These are phyloP conservation scores for Pugionium dolabratum DNA, from an alignment of 345 rosid species.

Conservation along the genomic window DNA sequence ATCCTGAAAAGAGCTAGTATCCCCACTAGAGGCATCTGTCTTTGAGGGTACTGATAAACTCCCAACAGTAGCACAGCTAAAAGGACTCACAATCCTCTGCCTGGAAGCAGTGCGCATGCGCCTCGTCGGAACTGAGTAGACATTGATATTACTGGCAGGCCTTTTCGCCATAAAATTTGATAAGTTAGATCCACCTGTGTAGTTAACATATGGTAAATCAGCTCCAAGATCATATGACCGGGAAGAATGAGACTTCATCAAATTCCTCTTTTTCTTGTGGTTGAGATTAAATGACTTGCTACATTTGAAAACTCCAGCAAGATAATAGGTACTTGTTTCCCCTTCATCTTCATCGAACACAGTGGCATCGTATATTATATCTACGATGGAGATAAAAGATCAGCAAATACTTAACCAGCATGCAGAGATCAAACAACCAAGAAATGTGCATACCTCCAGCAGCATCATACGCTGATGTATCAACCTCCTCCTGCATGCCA, in stretches of 20 bases:
- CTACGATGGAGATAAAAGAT: slow-evolving; percentile 45
- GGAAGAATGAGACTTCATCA: slow-evolving; percentile 51
- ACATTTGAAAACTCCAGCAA: slow-evolving; percentile 61
- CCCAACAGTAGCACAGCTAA: slow-evolving; percentile 57
- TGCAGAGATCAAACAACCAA: slow-evolving; percentile 28
- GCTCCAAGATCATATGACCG: slow-evolving; percentile 64
- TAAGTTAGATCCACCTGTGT: slow-evolving; percentile 53
- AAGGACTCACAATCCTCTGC: slow-evolving; percentile 71
- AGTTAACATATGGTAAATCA: slow-evolving; percentile 58
- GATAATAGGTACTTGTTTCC: slow-evolving; percentile 72
- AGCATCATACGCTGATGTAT: slow-evolving; percentile 68
- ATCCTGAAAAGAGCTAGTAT: slow-evolving; percentile 94
- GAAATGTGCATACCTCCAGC: slow-evolving; percentile 60
- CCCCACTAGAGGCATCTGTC: slow-evolving; percentile 97
- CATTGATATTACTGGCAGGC: slow-evolving; percentile 59
- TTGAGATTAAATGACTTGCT: slow-evolving; percentile 55
- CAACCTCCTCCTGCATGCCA: slow-evolving; percentile 84
- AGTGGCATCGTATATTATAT: slow-evolving; percentile 57
- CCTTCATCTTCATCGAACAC: slow-evolving; percentile 84
- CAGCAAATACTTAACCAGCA: slow-evolving; percentile 30
- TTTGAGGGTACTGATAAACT: slow-evolving; percentile 51
- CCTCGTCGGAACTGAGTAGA: slow-evolving; percentile 78
- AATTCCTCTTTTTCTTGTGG: slow-evolving; percentile 65
- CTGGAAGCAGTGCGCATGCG: slow-evolving; percentile 89
- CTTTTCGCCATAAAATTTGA: slow-evolving; percentile 61